Conservation (phyloP, 2,329 filamentous ascomycete species). For the Tolypocladium ophioglossoides region DNA sequence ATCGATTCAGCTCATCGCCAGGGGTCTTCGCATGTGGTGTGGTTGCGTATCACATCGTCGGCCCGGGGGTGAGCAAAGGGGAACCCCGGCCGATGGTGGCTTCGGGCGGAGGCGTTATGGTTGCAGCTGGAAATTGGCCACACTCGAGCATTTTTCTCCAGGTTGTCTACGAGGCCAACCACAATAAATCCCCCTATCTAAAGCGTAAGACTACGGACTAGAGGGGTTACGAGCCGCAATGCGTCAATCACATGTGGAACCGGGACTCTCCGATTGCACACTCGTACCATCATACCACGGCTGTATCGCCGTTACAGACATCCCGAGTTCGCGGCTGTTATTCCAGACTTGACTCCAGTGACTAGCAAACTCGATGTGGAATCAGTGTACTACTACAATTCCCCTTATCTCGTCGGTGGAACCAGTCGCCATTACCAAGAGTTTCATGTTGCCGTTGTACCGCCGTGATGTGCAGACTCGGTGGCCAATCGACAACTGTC, state of each 20-base stretch:
- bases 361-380: background rate
- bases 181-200: background rate
- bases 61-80: background rate
- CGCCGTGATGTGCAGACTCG: background rate
- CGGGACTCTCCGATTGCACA: background rate
- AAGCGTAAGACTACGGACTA: background rate
- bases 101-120: background rate
- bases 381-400: background rate
- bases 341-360: background rate
- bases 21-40: background rate
- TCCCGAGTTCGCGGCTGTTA: background rate
- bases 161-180: background rate
- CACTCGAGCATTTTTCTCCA: background rate
- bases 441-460: background rate
- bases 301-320: background rate
- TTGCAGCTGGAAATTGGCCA: background rate
- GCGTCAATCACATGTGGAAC: background rate
- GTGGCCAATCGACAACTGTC: background rate
- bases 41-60: background rate
- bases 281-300: background rate
- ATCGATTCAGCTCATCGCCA: background rate
- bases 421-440: background rate
- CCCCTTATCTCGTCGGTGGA: background rate
- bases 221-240: background rate
- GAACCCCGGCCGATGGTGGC: background rate